Base-by-base conservation (phyloP, 1,284 basidiomycete species). In the Malassezia arunalokei region DNA sequence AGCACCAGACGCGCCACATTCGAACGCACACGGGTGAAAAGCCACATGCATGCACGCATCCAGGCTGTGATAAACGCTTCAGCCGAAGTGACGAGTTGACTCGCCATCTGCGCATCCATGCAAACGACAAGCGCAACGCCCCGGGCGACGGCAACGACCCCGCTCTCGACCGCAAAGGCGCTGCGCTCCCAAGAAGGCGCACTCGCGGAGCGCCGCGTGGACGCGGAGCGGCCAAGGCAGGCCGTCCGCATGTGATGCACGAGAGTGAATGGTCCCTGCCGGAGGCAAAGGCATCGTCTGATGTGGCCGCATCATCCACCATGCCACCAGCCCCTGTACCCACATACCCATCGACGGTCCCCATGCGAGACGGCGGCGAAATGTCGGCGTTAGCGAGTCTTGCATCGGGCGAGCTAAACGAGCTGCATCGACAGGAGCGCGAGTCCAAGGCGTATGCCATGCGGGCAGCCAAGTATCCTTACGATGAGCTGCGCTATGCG, bases 21-120 rank as follows among this genome's bases (percentile, higher is more conserved):
- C 85, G 92, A 53, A 98, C 91, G 0, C 92, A 98, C 75, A 98
- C 92, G 0, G 92, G 92, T 64, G 92, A 96, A 75, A 95, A 94
- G 71, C 92, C 92, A 1, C 95, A 95, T 71, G 81, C 83, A 31
- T 98, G 92, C 79, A 85, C 82, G 0, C 88, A 86, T 74, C 83
- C 87, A 0, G 82, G 83, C n/a, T 98, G 92, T 79, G 91, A 95
- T 76, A 98, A 96, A 75, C 85, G 90, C 28, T 98, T 98, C 76
- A 92, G 87, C 30, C 83, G 92, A 58, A 91, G 87, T 15, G 92
- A 98, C 77, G 92, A 98, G 75, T 81, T 98, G 62, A 98, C 92
- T 20, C 81, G 92, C 52, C 92, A 98, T 70, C 85, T 87, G 0
- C 82, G 92, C 51, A 98, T 96, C 65, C 92, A 98, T 75, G 83